Percentiles rank a stretch among this genome's conserved stretches.
phyloP scores from a whole-genome alignment of 352 stramenopile genomes.

The Blastocystis sp. region DNA sequence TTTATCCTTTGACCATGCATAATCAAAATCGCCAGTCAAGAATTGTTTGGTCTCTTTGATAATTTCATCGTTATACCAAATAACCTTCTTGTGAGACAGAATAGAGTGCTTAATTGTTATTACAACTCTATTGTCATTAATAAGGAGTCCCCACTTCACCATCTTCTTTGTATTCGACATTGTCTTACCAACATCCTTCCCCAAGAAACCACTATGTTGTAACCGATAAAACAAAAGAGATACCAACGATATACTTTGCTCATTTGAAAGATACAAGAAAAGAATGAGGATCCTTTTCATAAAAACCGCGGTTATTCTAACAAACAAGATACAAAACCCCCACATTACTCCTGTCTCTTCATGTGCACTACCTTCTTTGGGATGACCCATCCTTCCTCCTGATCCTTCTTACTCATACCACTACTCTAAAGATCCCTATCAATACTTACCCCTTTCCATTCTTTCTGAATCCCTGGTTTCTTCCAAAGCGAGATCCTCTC shows the following conservation, averaged over 20 bases:
- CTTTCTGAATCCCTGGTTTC: not conserved
- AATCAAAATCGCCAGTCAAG: slow-evolving; percentile 28
- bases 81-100: slow-evolving; percentile 24
- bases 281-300: no score
- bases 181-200: slow-evolving; percentile 49
- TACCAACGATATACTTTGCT: no score
- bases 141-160: slow-evolving; percentile 39
- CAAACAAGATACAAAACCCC: no score
- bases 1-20: slow-evolving; percentile 19
- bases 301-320: no score
- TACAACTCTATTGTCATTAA: slow-evolving; percentile 38
- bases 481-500: not conserved
- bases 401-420: not conserved
- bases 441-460: not conserved
- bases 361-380: not conserved
- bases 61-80: slow-evolving; percentile 54
- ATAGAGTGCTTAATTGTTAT: slow-evolving; percentile 58
- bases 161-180: slow-evolving; percentile 52
- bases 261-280: no score
- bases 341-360: not conserved
- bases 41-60: slow-evolving; percentile 10
- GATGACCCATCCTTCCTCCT: not conserved
- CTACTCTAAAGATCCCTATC: not conserved
- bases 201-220: slow-evolving; percentile 9
- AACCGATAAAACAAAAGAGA: not conserved